Conservation (phyloP, 2,329 filamentous ascomycete species). For the Cladobotryum mycophilum region DNA sequence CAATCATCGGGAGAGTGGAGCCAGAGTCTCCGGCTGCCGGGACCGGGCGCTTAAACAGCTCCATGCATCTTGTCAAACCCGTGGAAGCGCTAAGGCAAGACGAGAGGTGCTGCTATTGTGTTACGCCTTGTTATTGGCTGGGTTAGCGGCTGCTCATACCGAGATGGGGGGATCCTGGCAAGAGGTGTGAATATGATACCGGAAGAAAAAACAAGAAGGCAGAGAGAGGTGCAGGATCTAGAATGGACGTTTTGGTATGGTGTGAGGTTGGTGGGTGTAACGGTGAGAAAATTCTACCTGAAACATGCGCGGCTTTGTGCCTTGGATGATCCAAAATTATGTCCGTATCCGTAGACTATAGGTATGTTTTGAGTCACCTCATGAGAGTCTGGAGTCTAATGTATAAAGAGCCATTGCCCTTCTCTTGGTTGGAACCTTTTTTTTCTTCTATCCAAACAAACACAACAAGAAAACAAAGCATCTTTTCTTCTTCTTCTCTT, state of each 20-base stretch:
- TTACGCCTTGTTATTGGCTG: slow-evolving; percentile 19
- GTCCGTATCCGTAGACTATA: too few relatives aligned
- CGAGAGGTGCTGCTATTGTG: slow-evolving; percentile 1
- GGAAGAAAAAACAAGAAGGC: too few relatives aligned
- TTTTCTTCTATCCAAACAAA: background rate
- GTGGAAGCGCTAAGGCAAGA: background rate
- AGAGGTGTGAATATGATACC: too few relatives aligned
- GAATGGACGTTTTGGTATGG: too few relatives aligned
- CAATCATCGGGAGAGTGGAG: slow-evolving; percentile 5
- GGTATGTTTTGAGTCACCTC: too few relatives aligned
- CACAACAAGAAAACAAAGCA: background rate
- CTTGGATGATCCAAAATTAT: too few relatives aligned
- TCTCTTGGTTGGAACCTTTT: background rate
- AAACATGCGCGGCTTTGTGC: background rate
- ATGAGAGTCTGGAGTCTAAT: background rate
- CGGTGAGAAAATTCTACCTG: background rate
- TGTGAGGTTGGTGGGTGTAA: too few relatives aligned
- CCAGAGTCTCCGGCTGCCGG: slow-evolving; percentile 6
- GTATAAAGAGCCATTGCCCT: slow-evolving; percentile 3
- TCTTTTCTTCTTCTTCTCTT: slow-evolving; percentile 12
- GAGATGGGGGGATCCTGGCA: background rate
- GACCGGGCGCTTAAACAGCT: slow-evolving; percentile 7
- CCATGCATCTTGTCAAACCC: too few relatives aligned
- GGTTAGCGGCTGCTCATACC: slow-evolving; percentile 18
- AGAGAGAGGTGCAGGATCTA: too few relatives aligned